These are phyloP conservation scores for Plantago major DNA, from an alignment of 257 asterid genomes.

Conservation along the genomic window DNA sequence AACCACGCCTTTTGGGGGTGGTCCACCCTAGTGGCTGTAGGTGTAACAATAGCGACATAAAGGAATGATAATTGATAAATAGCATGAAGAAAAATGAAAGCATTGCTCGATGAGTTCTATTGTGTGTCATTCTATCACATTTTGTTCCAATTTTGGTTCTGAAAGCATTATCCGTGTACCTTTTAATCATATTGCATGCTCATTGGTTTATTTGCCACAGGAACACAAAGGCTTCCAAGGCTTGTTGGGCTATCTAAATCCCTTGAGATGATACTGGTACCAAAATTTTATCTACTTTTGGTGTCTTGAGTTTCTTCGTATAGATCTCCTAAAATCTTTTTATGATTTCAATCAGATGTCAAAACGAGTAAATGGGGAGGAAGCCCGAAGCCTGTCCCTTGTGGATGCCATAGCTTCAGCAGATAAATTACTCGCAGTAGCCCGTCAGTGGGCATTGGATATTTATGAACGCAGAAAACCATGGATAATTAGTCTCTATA, in stretches of 20 bases:
- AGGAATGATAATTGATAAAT: too few species aligned
- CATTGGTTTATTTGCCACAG: slow-evolving; percentile 27
- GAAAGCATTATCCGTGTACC: slow-evolving; percentile 10
- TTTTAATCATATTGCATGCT: slow-evolving; percentile 15
- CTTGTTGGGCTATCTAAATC: slow-evolving; percentile 57
- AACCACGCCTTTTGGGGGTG: too few species aligned
- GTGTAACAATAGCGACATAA: too few species aligned
- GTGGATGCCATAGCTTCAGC: slow-evolving; percentile 55
- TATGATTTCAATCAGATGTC: slow-evolving; percentile 39
- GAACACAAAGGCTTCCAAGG: slow-evolving; percentile 64
- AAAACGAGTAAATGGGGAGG: slow-evolving; percentile 44
- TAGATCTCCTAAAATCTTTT: slow-evolving; percentile 11
- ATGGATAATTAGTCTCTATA: slow-evolving; percentile 42
- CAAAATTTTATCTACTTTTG: neutral
- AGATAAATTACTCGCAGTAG: slow-evolving; percentile 39
- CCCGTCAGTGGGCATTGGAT: slow-evolving; percentile 56
- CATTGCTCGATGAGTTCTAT: neutral
- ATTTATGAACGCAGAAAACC: slow-evolving; percentile 39
- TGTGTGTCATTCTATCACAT: neutral
- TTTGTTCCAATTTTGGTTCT: slow-evolving; percentile 2
- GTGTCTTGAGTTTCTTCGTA: slow-evolving; percentile 7
- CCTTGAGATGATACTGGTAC: slow-evolving; percentile 54
- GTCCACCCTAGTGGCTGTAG: too few species aligned
- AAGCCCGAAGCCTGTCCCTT: slow-evolving; percentile 40
- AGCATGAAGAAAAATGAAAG: too few species aligned